phyloP scores from a whole-genome alignment of 2,329 filamentous ascomycete genomes.

The Teratosphaeria nubilosa region DNA sequence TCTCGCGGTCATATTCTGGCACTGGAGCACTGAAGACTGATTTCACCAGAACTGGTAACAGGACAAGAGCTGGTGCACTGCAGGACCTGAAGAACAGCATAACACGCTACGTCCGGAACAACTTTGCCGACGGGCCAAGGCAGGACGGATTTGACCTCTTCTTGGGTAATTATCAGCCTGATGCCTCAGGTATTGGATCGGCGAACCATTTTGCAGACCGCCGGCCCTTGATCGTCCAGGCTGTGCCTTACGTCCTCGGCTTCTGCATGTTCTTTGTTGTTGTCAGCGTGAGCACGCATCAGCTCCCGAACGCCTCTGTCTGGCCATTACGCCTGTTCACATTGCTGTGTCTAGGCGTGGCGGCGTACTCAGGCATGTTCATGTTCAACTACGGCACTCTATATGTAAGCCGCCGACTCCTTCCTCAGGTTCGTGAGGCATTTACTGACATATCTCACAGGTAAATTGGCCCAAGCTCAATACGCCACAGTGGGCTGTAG shows the following conservation, averaged over 20 bases:
- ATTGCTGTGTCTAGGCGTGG: slow-evolving; percentile 63
- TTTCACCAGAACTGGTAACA: slow-evolving; percentile 83
- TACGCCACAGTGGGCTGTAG: slow-evolving; percentile 72
- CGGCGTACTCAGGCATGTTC: slow-evolving; percentile 64
- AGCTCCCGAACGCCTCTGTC: slow-evolving; percentile 61
- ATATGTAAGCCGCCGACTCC: slow-evolving; percentile 59
- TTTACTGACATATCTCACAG: slow-evolving; percentile 36
- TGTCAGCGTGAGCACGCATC: slow-evolving; percentile 62
- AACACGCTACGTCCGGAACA: slow-evolving; percentile 84
- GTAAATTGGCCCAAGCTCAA: slow-evolving; percentile 98
- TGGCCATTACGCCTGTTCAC: slow-evolving; percentile 76
- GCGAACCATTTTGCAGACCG: slow-evolving; percentile 72
- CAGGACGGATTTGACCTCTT: slow-evolving; percentile 96
- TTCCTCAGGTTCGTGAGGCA: slow-evolving; percentile 1
- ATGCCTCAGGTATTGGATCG: slow-evolving; percentile 56
- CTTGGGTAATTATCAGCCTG: slow-evolving; percentile 73
- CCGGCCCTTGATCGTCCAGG: slow-evolving; percentile 77
- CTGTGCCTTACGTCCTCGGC: slow-evolving; percentile 82
- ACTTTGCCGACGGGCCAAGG: slow-evolving; percentile 84
- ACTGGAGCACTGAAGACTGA: slow-evolving; percentile 98
- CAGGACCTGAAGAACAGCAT: slow-evolving; percentile 82
- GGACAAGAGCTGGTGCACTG: slow-evolving; percentile 74
- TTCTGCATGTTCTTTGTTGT: slow-evolving; percentile 78
- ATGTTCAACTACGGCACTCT: slow-evolving; percentile 79
- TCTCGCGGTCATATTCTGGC: slow-evolving; percentile 85